Base-by-base conservation (phyloP, 306 rosid genomes). In the Quercus glauca region DNA sequence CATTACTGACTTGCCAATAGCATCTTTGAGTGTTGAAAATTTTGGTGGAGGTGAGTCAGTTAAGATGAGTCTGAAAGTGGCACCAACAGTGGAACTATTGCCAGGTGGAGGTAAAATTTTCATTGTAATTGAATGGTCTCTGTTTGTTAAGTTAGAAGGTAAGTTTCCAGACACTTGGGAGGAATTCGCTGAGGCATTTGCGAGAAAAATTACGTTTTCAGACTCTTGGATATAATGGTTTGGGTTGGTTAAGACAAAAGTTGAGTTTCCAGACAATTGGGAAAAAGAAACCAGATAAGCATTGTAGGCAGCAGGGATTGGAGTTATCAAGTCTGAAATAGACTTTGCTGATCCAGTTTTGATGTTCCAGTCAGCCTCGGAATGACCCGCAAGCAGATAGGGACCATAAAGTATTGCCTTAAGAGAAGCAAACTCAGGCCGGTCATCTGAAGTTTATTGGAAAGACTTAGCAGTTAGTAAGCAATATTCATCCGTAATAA, bases 381-480 rank as follows among this genome's bases (percentile, higher is more conserved):
- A 88, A 74, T 92, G 89, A 60, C 90, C 97, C 0, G 87, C 94
- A 8, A 92, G 97, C 74, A 94, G 93, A 84, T 86, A 87, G 0
- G 96, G 97, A 35, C 98, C 98, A 58, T 85, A 92, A 2, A 92
- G 93, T 82, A 90, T 90, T 41, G 97, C 97, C 67, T 89, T 86
- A 67, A 90, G 18, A 28, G 93, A 85, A 37, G 91, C 87, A 77
- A 69, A 88, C 79, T 85, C 83, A 26, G 90, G 74, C 72, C 97
- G 87, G 67, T 92, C 97, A 83, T 96, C 99, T 96, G 97, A 73
- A 82, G 84, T 84, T 70, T 12, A 61, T 69, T 73, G 53, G 49
- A 79, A 55, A 85, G 61, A 81, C n/a, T 12, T 1, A 12, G 56
- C 77, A 75, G 82, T 11, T 12, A 12, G 57, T 82, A 75, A 83